A percentile compares a stretch with the other conserved stretches of the same genome.
These are phyloP conservation scores for Sugiyamaella sp. DNA, from an alignment of 1,139 yeast species.

Conservation along the genomic window DNA sequence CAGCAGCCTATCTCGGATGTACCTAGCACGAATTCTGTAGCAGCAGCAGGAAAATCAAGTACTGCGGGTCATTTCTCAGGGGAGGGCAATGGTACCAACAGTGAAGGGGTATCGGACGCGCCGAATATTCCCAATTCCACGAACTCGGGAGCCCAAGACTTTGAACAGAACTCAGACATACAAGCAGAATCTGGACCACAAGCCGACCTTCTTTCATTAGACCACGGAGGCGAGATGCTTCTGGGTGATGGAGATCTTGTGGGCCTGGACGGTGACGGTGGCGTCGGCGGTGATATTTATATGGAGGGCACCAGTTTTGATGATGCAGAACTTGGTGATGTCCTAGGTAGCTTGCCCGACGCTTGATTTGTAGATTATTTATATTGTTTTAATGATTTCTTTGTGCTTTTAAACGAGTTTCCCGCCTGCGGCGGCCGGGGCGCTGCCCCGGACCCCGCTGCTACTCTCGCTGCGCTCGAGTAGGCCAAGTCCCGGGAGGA, in stretches of 20 bases:
- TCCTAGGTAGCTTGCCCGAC: slow-evolving; percentile 17
- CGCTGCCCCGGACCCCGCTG: too few relatives aligned
- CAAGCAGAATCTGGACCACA: not conserved
- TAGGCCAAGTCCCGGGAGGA: too few relatives aligned
- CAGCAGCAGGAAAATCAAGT: too few relatives aligned
- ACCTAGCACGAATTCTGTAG: too few relatives aligned
- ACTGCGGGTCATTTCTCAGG: too few relatives aligned
- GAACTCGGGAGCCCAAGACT: too few relatives aligned
- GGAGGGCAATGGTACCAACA: too few relatives aligned
- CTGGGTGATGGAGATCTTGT: slow-evolving; percentile 25
- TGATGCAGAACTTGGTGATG: slow-evolving; percentile 14
- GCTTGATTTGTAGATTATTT: slow-evolving; percentile 16
- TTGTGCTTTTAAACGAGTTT: slow-evolving; percentile 1
- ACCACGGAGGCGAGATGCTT: slow-evolving; percentile 22
- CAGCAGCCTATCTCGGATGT: too few relatives aligned
- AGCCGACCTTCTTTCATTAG: slow-evolving; percentile 4
- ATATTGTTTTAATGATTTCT: slow-evolving; percentile 3
- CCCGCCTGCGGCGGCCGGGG: not conserved
- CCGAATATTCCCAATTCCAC: too few relatives aligned
- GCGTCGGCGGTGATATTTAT: slow-evolving; percentile 20
- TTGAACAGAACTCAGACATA: not conserved
- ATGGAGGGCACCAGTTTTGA: slow-evolving; percentile 19
- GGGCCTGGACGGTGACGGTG: slow-evolving; percentile 12
- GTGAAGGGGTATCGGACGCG: too few relatives aligned
- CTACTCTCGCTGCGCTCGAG: too few relatives aligned